Evolutionary conservation across 2,329 filamentous ascomycete species (phyloP).

Genomic region (Penicillium brasilianum): DNA sequence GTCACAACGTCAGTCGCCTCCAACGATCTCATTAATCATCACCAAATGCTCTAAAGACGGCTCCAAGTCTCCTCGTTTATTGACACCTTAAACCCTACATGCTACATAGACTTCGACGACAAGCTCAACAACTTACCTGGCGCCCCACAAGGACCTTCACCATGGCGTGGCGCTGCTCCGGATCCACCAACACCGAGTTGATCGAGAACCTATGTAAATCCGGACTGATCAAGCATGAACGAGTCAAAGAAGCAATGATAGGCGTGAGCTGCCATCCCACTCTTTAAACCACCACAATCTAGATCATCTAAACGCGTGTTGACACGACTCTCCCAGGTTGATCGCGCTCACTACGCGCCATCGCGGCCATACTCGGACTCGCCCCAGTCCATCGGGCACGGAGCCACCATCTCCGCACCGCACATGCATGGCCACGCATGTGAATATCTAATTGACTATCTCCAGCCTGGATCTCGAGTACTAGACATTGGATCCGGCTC

Average conservation of each 20-base stretch:
- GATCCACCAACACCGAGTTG: constrained; percentile 73
- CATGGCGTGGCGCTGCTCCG: constrained; percentile 93
- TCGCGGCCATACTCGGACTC: constrained; percentile 72
- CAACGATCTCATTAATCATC: not conserved
- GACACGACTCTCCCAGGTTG: constrained; percentile 63
- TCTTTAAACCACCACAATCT: not conserved
- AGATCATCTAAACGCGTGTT: constrained; percentile 9
- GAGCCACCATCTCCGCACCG: constrained; percentile 72
- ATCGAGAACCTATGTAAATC: constrained; percentile 64
- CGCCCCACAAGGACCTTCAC: constrained; percentile 21
- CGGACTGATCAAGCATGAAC: constrained; percentile 69
- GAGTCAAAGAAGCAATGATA: constrained; percentile 80
- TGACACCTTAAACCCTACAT: not conserved
- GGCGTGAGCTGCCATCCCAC: constrained; percentile 55
- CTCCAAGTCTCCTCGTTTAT: not conserved
- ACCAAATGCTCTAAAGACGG: not conserved
- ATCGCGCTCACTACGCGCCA: constrained; percentile 83
- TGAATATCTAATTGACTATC: constrained; percentile 64
- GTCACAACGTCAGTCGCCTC: constrained; percentile 9
- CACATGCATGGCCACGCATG: constrained; percentile 73
- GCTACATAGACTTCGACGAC: not conserved
- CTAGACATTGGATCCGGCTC: constrained; percentile 77
- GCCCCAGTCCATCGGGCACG: constrained; percentile 70
- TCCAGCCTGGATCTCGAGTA: constrained; percentile 61
- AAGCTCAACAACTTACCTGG: not conserved